phyloP scores from a whole-genome alignment of 2,329 filamentous ascomycete species.

The Cadophora malorum region DNA sequence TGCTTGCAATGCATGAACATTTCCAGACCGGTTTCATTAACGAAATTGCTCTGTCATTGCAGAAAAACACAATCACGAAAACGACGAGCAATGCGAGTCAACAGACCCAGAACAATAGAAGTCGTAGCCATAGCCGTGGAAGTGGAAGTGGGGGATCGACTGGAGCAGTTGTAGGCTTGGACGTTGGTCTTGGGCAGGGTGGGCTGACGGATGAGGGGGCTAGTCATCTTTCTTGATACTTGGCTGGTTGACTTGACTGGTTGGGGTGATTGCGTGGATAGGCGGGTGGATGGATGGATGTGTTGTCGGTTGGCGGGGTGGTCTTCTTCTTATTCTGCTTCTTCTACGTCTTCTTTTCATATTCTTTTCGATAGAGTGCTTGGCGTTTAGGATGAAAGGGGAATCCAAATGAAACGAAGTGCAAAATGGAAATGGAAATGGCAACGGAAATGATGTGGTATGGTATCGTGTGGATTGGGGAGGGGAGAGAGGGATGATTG shows the following conservation, averaged over 20 bases:
- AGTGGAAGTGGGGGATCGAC: slow-evolving; percentile 29
- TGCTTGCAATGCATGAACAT: too few species aligned
- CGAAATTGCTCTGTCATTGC: slow-evolving; percentile 23
- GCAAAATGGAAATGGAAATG: too few species aligned
- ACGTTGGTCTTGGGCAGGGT: slow-evolving; percentile 26
- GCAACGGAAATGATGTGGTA: too few species aligned
- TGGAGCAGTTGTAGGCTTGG: slow-evolving; percentile 31
- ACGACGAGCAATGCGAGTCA: slow-evolving; percentile 26
- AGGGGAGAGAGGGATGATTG: neutral
- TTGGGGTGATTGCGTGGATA: too few species aligned
- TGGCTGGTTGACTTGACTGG: too few species aligned
- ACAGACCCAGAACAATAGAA: slow-evolving; percentile 21
- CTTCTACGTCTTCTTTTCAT: neutral
- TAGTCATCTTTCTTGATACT: slow-evolving; percentile 42
- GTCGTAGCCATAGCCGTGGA: slow-evolving; percentile 25
- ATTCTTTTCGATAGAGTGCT: slow-evolving; percentile 17
- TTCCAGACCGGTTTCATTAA: slow-evolving; percentile 33
- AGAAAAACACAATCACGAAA: slow-evolving; percentile 33
- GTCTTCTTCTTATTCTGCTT: neutral
- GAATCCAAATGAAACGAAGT: too few species aligned
- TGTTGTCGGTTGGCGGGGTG: neutral
- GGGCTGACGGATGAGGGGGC: slow-evolving; percentile 40
- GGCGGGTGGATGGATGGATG: neutral
- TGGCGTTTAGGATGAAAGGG: neutral
- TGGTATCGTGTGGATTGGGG: too few species aligned